A percentile compares a stretch with the other conserved stretches of the same genome.
Evolutionary conservation across 768 basidiomycete genomes (phyloP).

Genomic region (Kwoniella shandongensis): DNA sequence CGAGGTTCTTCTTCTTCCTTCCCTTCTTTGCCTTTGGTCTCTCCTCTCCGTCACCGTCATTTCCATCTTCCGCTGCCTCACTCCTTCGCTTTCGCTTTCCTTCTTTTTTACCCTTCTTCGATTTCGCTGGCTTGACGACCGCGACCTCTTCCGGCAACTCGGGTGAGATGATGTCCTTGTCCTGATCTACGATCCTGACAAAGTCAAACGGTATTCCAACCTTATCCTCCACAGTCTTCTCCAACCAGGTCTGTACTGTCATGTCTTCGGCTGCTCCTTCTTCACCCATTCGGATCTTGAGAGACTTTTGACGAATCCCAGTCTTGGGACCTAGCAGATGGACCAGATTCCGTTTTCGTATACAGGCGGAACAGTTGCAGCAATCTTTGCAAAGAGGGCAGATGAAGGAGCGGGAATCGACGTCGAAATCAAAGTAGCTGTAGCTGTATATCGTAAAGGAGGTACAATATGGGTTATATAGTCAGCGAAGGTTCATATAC

Average conservation of each 20-base stretch:
- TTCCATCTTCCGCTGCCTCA: neutral
- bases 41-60: neutral
- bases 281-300: slow-evolving; percentile 8
- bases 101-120: slow-evolving; percentile 6
- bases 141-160: slow-evolving; percentile 14
- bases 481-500: no score
- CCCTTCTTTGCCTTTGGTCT: slow-evolving; percentile 20
- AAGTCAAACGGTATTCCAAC: slow-evolving; percentile 33
- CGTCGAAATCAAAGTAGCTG: slow-evolving; percentile 48
- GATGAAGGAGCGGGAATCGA: slow-evolving; percentile 43
- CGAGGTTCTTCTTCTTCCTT: slow-evolving; percentile 12
- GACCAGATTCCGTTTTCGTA: slow-evolving; percentile 39
- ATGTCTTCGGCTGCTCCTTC: slow-evolving; percentile 11
- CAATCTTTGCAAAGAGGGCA: slow-evolving; percentile 49
- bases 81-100: slow-evolving; percentile 2
- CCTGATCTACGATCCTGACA: slow-evolving; percentile 34
- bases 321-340: slow-evolving; percentile 26
- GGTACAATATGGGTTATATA: neutral
- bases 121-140: neutral
- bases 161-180: slow-evolving; percentile 32
- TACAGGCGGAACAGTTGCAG: slow-evolving; percentile 49
- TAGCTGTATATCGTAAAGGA: slow-evolving; percentile 25
- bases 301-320: slow-evolving; percentile 17
- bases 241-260: slow-evolving; percentile 33
- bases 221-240: slow-evolving; percentile 23